These are phyloP conservation scores for Oehlia diaphana DNA, from an alignment of 192 early-diverging fungal species.

Conservation along the genomic window DNA sequence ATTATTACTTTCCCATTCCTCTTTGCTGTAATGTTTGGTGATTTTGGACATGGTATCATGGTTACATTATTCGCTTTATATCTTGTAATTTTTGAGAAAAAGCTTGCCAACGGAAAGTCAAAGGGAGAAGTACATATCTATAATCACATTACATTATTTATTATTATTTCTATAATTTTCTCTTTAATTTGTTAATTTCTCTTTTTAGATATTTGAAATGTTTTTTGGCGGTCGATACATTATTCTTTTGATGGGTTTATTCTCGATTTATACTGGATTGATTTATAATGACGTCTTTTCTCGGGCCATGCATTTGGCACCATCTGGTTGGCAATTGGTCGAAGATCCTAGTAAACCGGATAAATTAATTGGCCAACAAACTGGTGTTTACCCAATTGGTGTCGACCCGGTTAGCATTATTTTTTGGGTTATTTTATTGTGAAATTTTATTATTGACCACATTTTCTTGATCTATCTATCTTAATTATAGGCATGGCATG, in stretches of 20 bases:
- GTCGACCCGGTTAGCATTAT: constrained; percentile 76
- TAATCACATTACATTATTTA: background rate
- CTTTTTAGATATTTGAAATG: constrained; percentile 73
- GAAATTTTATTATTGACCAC: background rate
- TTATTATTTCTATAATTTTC: too few species aligned
- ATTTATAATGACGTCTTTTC: constrained; percentile 99
- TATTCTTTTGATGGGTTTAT: constrained; percentile 94
- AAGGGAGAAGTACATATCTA: constrained; percentile 62
- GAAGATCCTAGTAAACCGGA: constrained; percentile 61
- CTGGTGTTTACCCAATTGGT: constrained; percentile 75
- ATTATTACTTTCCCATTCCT: constrained; percentile 98
- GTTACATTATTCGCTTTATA: constrained; percentile 76
- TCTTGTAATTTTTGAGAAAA: constrained; percentile 80
- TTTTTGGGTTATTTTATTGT: constrained; percentile 1
- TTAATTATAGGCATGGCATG: constrained; percentile 75
- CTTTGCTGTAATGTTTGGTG: constrained; percentile 99
- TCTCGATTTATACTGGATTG: constrained; percentile 95
- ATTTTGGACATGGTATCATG: constrained; percentile 93
- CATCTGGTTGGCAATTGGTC: constrained; percentile 61
- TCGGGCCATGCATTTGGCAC: constrained; percentile 67
- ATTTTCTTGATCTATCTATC: background rate
- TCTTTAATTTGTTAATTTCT: too few species aligned
- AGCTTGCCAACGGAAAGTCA: constrained; percentile 63
- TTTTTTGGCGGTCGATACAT: constrained; percentile 97
- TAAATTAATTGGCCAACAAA: constrained; percentile 62